These are phyloP conservation scores for Neonectria sp. DNA, from an alignment of 2,329 filamentous ascomycete genomes.

Conservation along the genomic window DNA sequence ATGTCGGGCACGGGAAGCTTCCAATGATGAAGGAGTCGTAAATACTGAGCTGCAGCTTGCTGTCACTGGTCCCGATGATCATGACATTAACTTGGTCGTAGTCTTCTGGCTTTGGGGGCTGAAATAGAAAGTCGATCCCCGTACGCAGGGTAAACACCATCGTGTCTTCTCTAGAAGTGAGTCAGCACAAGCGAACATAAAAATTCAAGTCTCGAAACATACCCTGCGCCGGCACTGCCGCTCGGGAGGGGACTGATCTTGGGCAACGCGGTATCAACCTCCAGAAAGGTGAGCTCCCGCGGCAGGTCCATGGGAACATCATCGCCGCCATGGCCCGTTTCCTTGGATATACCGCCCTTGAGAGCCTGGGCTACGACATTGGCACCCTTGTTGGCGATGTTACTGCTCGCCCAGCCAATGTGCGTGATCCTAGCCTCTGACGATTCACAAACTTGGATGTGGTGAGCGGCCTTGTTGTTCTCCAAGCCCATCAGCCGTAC, in stretches of 20 bases:
- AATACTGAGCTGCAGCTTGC: conserved; percentile 82
- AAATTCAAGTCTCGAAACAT: conserved; percentile 38
- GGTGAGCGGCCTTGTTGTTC: conserved; percentile 85
- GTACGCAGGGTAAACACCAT: conserved; percentile 78
- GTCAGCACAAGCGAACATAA: conserved; percentile 20
- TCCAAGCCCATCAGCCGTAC: conserved; percentile 85
- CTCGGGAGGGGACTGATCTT: conserved; percentile 80
- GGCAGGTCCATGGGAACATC: conserved; percentile 70
- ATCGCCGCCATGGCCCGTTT: conserved; percentile 25
- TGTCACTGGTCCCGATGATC: conserved; percentile 80
- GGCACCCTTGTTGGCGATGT: conserved; percentile 51
- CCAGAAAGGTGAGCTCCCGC: conserved; percentile 79
- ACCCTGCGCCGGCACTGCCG: conserved; percentile 74
- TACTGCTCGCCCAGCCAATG: conserved; percentile 68
- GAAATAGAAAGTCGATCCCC: conserved; percentile 80
- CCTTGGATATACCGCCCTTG: conserved; percentile 31
- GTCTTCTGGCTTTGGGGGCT: conserved; percentile 72
- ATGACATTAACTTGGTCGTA: conserved; percentile 85
- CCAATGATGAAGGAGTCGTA: conserved; percentile 90
- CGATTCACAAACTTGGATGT: conserved; percentile 70
- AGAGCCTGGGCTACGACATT: conserved; percentile 29
- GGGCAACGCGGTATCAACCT: conserved; percentile 82
- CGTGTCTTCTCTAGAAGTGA: conserved; percentile 62
- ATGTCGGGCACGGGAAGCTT: conserved; percentile 67
- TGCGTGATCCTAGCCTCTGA: conserved; percentile 62